A percentile compares a stretch with the other conserved stretches of the same genome.
These are phyloP conservation scores for Takashimella tepidaria DNA, from an alignment of 1,284 basidiomycete genomes.

Conservation along the genomic window DNA sequence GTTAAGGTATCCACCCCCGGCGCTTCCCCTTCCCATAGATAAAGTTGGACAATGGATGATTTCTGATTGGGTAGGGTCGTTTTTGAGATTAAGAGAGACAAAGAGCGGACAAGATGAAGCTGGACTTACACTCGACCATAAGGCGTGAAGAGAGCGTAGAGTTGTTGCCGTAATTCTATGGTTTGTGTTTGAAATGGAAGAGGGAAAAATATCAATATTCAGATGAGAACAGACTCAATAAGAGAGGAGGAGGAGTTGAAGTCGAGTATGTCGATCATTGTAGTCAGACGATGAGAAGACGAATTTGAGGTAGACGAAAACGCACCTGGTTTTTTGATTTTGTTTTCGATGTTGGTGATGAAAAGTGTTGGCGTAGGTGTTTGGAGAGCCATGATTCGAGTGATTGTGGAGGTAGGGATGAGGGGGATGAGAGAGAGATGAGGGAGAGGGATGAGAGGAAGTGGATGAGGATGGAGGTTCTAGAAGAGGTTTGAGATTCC, in stretches of 20 bases:
- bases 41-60: too few species aligned
- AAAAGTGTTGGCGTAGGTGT: conserved; percentile 84
- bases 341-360: conserved; percentile 89
- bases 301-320: conserved; percentile 1
- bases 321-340: conserved; percentile 77
- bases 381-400: conserved; percentile 43
- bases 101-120: neutral
- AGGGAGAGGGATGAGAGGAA: neutral
- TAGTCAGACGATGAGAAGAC: neutral
- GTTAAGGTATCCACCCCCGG: too few species aligned
- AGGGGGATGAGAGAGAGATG: neutral
- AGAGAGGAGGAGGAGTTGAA: too few species aligned
- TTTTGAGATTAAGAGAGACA: neutral
- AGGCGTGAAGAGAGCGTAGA: conserved; percentile 85
- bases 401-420: neutral
- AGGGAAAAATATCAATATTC: too few species aligned
- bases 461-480: neutral
- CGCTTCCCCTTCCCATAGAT: too few species aligned
- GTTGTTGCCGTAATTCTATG: conserved; percentile 73
- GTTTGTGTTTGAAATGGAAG: too few species aligned
- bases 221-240: too few species aligned
- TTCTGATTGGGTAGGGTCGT: neutral
- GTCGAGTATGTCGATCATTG: too few species aligned
- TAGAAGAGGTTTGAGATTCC: too few species aligned
- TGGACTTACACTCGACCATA: conserved; percentile 69